phyloP scores from a whole-genome alignment of 2,329 filamentous ascomycete genomes.

The Xylaria sp. region DNA sequence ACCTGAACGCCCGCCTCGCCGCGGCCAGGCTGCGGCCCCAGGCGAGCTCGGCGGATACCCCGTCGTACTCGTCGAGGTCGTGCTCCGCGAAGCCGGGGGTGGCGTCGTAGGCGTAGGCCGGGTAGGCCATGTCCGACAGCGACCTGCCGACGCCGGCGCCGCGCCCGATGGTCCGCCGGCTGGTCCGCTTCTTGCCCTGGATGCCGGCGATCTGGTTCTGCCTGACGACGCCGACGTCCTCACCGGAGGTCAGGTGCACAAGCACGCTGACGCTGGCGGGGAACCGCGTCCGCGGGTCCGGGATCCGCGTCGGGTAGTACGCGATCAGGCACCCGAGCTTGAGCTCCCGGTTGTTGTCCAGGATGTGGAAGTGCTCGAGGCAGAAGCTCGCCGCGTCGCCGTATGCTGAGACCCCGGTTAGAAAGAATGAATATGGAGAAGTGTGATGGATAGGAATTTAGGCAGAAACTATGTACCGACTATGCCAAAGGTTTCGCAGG shows the following conservation, averaged over 20 bases:
- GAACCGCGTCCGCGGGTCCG: slow-evolving; percentile 46
- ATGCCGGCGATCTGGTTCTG: slow-evolving; percentile 49
- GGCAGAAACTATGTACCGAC: slow-evolving; percentile 39
- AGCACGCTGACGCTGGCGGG: slow-evolving; percentile 44
- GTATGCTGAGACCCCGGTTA: slow-evolving; percentile 38
- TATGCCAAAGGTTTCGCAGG: slow-evolving; percentile 49
- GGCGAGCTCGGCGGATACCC: slow-evolving; percentile 64
- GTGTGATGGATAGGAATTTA: not conserved
- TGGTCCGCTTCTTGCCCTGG: slow-evolving; percentile 46
- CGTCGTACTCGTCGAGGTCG: slow-evolving; percentile 69
- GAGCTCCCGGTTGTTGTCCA: slow-evolving; percentile 49
- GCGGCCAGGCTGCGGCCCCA: slow-evolving; percentile 67
- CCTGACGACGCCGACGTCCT: slow-evolving; percentile 45
- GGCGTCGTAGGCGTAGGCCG: slow-evolving; percentile 48
- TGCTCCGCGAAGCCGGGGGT: slow-evolving; percentile 71
- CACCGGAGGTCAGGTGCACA: slow-evolving; percentile 44
- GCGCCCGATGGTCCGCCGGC: slow-evolving; percentile 37
- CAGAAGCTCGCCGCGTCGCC: slow-evolving; percentile 48
- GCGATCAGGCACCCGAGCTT: slow-evolving; percentile 47
- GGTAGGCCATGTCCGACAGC: slow-evolving; percentile 42
- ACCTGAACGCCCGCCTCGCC: slow-evolving; percentile 65
- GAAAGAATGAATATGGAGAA: too few relatives aligned
- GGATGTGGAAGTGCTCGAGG: slow-evolving; percentile 48
- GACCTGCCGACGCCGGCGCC: slow-evolving; percentile 44
- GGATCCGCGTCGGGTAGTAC: slow-evolving; percentile 49